phyloP scores from a whole-genome alignment of 176 grass and related monocot species.

The Oryza brachyantha region DNA sequence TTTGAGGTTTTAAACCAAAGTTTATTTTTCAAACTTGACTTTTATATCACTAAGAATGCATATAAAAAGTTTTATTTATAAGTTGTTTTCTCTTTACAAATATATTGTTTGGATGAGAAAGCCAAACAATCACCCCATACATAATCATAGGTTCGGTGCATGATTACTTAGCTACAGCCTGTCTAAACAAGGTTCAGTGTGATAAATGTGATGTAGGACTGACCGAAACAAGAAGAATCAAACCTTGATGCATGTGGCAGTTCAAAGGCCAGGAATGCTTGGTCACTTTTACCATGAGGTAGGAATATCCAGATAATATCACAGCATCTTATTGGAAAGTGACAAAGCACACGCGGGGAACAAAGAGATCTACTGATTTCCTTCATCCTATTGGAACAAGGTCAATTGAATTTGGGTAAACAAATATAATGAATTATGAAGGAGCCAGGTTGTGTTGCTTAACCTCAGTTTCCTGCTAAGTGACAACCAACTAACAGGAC shows the following conservation, averaged over 20 bases:
- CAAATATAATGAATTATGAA: background rate
- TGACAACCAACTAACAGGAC: background rate
- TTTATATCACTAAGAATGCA: no score
- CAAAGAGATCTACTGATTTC: background rate
- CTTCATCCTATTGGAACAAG: background rate
- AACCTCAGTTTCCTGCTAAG: background rate
- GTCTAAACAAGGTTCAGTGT: background rate
- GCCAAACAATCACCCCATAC: no score
- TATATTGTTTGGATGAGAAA: no score
- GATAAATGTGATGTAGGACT: constrained; percentile 7
- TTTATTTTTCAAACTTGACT: no score
- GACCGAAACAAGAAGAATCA: background rate
- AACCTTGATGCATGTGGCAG: background rate
- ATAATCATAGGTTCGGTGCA: background rate
- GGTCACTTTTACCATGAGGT: background rate
- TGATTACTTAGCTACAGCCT: background rate
- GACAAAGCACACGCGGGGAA: background rate
- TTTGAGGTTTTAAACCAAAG: no score
- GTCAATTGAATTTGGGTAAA: background rate
- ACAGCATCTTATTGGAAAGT: background rate
- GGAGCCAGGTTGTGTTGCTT: background rate
- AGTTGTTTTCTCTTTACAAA: no score
- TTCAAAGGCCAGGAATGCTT: background rate
- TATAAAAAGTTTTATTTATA: no score
- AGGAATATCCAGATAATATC: constrained; percentile 23